Conservation (phyloP, 768 basidiomycete genomes). For the Pluteus cervinus region DNA sequence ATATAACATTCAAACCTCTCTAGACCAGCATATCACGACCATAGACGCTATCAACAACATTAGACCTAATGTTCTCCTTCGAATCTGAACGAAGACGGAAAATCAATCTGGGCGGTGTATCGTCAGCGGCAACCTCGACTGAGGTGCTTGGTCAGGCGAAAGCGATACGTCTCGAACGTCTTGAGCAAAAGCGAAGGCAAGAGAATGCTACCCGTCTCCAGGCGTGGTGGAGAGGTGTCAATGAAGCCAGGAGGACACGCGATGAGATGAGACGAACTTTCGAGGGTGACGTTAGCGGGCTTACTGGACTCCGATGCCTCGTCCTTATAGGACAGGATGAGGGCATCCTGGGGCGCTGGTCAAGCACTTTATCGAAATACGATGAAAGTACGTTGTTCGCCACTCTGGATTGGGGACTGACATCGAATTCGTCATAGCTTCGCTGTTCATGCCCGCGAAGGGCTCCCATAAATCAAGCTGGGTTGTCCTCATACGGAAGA, state of each 20-base stretch:
- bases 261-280: constrained; percentile 43
- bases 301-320: constrained; percentile 59
- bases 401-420: neutral
- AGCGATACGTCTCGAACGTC: constrained; percentile 51
- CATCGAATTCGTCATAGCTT: constrained; percentile 18
- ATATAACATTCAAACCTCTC: too few species aligned
- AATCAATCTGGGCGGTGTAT: constrained; percentile 74
- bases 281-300: constrained; percentile 41
- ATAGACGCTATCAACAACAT: too few species aligned
- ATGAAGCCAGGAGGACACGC: constrained; percentile 34
- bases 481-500: constrained; percentile 53
- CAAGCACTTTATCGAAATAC: constrained; percentile 23
- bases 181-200: constrained; percentile 44
- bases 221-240: constrained; percentile 59
- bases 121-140: constrained; percentile 41
- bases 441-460: constrained; percentile 31
- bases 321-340: constrained; percentile 55
- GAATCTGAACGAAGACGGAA: constrained; percentile 51
- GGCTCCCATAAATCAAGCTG: constrained; percentile 42
- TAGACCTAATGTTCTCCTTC: too few species aligned
- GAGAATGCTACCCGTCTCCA: constrained; percentile 62
- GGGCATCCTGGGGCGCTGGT: constrained; percentile 41
- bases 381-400: constrained; percentile 21
- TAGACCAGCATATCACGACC: too few species aligned
- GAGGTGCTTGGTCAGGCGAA: constrained; percentile 61